A percentile compares a stretch with the other conserved stretches of the same genome.
Conservation (phyloP, 1,284 basidiomycete species). For the Cryptococcus amylolentus region DNA sequence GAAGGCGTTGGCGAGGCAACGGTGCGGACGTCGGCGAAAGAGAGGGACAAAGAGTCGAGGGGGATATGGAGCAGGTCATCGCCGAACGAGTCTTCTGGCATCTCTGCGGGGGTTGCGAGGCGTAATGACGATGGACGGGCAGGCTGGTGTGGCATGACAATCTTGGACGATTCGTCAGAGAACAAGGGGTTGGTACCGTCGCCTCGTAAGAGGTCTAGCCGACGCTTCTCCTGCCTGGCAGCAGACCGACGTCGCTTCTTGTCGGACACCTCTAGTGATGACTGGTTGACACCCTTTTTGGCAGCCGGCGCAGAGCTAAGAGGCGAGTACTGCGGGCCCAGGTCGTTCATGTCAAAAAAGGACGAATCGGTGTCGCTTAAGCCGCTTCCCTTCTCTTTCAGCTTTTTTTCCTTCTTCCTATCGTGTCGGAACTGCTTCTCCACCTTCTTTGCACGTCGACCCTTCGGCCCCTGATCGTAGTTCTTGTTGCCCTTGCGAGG, state of each 20-base stretch:
- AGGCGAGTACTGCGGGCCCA: not conserved
- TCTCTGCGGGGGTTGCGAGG: conserved; percentile 23
- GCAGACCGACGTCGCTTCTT: conserved; percentile 32
- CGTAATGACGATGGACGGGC: conserved; percentile 28
- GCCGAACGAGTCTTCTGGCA: conserved; percentile 25
- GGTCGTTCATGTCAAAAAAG: conserved; percentile 22
- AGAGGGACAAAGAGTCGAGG: conserved; percentile 44
- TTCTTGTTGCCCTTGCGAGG: conserved; percentile 23
- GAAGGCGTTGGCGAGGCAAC: conserved; percentile 7
- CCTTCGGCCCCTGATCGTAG: not conserved
- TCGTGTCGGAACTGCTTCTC: not conserved
- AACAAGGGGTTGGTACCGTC: conserved; percentile 35
- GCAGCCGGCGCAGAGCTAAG: not conserved
- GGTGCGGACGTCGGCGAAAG: conserved; percentile 42
- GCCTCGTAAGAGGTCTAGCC: conserved; percentile 42
- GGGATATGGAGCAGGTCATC: conserved; percentile 34
- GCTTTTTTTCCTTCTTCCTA: not conserved
- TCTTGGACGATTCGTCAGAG: not conserved
- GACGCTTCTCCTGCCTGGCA: conserved; percentile 29
- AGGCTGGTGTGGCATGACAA: conserved; percentile 19
- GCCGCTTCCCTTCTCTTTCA: not conserved
- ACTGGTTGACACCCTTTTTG: not conserved
- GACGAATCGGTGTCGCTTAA: conserved; percentile 6
- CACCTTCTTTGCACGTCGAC: not conserved
- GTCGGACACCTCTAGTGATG: conserved; percentile 12